Evolutionary conservation across 1,139 yeast species (phyloP).

Genomic region (Suhomyces taliae): DNA sequence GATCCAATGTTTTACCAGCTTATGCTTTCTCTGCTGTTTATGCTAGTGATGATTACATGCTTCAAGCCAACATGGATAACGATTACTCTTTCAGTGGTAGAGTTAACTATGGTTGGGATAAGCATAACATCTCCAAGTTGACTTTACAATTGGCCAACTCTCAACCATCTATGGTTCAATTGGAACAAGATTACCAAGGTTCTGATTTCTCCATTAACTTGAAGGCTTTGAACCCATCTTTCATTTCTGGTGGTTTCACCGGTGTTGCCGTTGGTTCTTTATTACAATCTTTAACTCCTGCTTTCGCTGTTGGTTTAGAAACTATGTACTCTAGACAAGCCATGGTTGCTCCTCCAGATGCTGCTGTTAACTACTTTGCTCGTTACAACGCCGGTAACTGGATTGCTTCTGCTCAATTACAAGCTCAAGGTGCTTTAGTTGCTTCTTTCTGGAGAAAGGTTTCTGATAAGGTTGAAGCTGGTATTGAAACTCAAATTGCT

Average conservation of each 20-base stretch:
- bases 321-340: conserved; percentile 84
- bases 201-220: conserved; percentile 84
- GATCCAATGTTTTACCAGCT: conserved; percentile 84
- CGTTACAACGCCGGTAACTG: conserved; percentile 86
- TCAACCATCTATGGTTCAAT: conserved; percentile 92
- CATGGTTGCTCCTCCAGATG: conserved; percentile 80
- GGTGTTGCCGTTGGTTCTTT: conserved; percentile 93
- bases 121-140: conserved; percentile 74
- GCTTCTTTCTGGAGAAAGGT: conserved; percentile 95
- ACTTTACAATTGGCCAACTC: conserved; percentile 86
- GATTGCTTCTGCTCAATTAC: conserved; percentile 93
- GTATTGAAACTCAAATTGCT: conserved; percentile 86
- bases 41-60: conserved; percentile 81
- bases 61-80: conserved; percentile 90
- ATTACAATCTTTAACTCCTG: conserved; percentile 84
- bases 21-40: conserved; percentile 90
- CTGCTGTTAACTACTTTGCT: conserved; percentile 86
- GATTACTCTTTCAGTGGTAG: conserved; percentile 87
- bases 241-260: conserved; percentile 70
- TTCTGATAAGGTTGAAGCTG: conserved; percentile 92
- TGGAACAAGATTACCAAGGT: conserved; percentile 95
- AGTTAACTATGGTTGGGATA: conserved; percentile 89
- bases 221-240: conserved; percentile 87
- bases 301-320: conserved; percentile 87
- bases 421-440: conserved; percentile 86